phyloP scores from a whole-genome alignment of 2,329 filamentous ascomycete species.

The Botrytis porri region DNA sequence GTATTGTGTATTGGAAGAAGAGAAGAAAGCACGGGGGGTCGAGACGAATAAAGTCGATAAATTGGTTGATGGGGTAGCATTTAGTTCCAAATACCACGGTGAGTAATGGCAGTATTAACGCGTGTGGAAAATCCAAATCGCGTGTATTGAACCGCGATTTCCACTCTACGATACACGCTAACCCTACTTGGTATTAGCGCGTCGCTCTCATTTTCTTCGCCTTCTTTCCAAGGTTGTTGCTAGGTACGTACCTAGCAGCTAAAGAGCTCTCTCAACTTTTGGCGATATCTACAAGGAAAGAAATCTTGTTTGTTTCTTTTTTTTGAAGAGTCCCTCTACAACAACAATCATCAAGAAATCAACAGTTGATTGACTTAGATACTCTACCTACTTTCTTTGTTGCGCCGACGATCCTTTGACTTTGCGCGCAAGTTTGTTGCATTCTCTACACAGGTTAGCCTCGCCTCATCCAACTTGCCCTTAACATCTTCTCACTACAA shows the following conservation, averaged over 20 bases:
- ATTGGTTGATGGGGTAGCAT: conserved; percentile 15
- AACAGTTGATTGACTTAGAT: not conserved
- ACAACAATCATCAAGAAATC: not conserved
- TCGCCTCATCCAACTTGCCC: not conserved
- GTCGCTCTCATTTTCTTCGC: not conserved
- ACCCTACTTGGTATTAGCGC: not conserved
- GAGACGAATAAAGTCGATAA: conserved; percentile 5
- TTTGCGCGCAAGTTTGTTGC: conserved; percentile 10
- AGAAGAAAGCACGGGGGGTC: not conserved
- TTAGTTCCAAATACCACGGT: not conserved
- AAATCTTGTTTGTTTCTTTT: not conserved
- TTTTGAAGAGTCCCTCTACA: not conserved
- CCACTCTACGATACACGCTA: conserved; percentile 1
- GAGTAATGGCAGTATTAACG: not conserved
- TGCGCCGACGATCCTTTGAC: conserved; percentile 7
- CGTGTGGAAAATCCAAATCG: conserved; percentile 2
- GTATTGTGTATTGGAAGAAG: not conserved
- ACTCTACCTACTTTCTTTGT: conserved; percentile 3
- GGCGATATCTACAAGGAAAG: not conserved
- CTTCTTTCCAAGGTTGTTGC: not conserved
- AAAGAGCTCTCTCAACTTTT: conserved; percentile 4
- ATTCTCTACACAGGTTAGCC: not conserved
- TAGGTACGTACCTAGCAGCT: not conserved
- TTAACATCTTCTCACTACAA: not conserved
- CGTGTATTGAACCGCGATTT: conserved; percentile 15